Percentiles rank a stretch among this genome's conserved stretches.
These are phyloP conservation scores for Ramaria rubella DNA, from an alignment of 768 basidiomycete genomes.

Conservation along the genomic window DNA sequence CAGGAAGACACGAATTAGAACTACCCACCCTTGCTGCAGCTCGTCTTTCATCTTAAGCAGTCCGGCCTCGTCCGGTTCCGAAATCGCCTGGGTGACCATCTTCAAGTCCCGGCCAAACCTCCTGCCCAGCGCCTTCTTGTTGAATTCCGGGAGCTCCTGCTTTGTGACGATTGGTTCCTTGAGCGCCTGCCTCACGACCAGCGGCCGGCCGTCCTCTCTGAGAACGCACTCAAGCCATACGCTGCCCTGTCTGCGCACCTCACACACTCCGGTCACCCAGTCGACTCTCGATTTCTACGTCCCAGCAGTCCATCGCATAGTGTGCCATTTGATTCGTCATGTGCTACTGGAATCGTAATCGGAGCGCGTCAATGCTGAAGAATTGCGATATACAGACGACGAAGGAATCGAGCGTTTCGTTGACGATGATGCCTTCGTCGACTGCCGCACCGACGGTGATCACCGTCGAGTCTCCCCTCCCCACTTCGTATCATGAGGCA, in stretches of 20 bases:
- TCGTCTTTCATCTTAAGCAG: slow-evolving; percentile 62
- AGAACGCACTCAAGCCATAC: slow-evolving; percentile 88
- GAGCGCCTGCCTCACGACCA: slow-evolving; percentile 81
- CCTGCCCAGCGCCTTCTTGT: slow-evolving; percentile 89
- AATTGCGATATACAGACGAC: slow-evolving; percentile 87
- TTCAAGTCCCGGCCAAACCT: slow-evolving; percentile 78
- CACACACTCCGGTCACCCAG: slow-evolving; percentile 98
- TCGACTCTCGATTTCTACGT: slow-evolving; percentile 93
- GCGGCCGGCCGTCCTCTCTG: slow-evolving; percentile 70
- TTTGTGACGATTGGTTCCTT: slow-evolving; percentile 81
- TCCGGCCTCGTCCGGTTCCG: slow-evolving; percentile 56
- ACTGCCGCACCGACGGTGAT: slow-evolving; percentile 90
- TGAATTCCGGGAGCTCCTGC: slow-evolving; percentile 68
- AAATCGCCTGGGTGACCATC: slow-evolving; percentile 53
- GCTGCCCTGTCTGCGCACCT: slow-evolving; percentile 98
- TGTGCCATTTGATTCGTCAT: slow-evolving; percentile 99
- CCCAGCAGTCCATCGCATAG: slow-evolving; percentile 99
- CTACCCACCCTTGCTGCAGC: slow-evolving; percentile 63
- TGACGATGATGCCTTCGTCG: slow-evolving; percentile 77
- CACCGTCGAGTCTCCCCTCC: slow-evolving; percentile 52
- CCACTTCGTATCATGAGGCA: slow-evolving; percentile 78
- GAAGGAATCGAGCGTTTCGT: slow-evolving; percentile 97
- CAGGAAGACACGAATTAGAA: slow-evolving; percentile 1
- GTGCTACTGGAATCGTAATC: slow-evolving; percentile 93
- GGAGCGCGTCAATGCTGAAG: slow-evolving; percentile 78